Conservation (phyloP, 2,329 filamentous ascomycete genomes). For the Fusarium humuli region DNA sequence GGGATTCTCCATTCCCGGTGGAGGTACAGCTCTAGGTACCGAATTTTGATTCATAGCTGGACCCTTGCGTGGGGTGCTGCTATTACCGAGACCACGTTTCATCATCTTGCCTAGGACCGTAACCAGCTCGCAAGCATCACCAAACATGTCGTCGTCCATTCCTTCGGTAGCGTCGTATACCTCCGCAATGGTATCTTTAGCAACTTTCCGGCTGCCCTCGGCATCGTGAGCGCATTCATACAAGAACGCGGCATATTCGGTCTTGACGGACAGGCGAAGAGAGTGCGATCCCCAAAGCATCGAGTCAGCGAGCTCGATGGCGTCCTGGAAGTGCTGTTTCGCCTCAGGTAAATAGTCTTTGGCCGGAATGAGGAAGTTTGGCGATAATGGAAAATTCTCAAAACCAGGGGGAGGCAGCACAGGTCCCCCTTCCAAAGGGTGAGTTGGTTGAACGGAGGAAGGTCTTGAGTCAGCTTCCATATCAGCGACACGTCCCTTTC, state of each 20-base stretch:
- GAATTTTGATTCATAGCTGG: constrained; percentile 36
- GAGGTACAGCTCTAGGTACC: constrained; percentile 42
- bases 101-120: constrained; percentile 89
- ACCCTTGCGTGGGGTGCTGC: constrained; percentile 51
- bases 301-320: constrained; percentile 77
- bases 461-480: constrained; percentile 56
- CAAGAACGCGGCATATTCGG: constrained; percentile 92
- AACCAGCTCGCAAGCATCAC: constrained; percentile 89
- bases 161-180: constrained; percentile 92
- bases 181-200: constrained; percentile 85
- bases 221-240: constrained; percentile 92
- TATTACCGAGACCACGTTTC: constrained; percentile 72
- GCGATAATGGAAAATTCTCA: constrained; percentile 58
- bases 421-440: constrained; percentile 68
- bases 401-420: constrained; percentile 69
- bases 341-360: constrained; percentile 87
- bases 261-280: constrained; percentile 86
- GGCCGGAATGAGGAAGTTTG: constrained; percentile 83
- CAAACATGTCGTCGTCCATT: constrained; percentile 95
- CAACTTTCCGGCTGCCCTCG: constrained; percentile 79
- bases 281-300: constrained; percentile 90
- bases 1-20: constrained; percentile 58
- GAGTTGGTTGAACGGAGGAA: constrained; percentile 61
- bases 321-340: constrained; percentile 82
- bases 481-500: constrained; percentile 61